Evolutionary conservation across 768 basidiomycete species (phyloP).

Genomic region (Collybia mongolica): DNA sequence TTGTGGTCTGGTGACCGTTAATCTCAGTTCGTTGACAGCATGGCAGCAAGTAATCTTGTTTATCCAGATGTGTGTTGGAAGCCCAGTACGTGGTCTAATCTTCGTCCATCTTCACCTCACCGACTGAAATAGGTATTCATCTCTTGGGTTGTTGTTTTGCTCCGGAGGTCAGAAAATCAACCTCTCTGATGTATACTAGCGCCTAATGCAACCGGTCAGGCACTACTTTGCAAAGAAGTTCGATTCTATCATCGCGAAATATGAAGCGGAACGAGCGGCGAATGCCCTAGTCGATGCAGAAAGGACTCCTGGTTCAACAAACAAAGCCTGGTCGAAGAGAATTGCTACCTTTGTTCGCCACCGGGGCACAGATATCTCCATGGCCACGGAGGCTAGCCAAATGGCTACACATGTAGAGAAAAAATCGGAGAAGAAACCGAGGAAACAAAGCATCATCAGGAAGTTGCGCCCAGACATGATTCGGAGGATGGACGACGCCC

Average conservation of each 20-base stretch:
- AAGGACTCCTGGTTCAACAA: conserved; percentile 3
- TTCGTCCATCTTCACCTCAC: conserved; percentile 1
- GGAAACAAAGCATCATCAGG: conserved; percentile 24
- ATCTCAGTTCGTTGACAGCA: conserved; percentile 64
- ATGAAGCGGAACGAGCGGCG: conserved; percentile 6
- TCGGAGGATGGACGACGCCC: conserved; percentile 64
- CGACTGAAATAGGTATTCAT: conserved; percentile 55
- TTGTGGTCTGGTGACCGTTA: conserved; percentile 71
- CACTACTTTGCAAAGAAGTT: conserved; percentile 73
- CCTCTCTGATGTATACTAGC: conserved; percentile 6
- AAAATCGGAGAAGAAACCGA: conserved; percentile 12
- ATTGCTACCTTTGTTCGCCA: conserved; percentile 31
- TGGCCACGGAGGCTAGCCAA: conserved; percentile 14
- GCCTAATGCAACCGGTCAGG: conserved; percentile 30
- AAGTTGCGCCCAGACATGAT: conserved; percentile 75
- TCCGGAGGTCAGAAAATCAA: conserved; percentile 54
- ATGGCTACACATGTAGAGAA: too few species aligned
- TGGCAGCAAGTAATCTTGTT: conserved; percentile 74
- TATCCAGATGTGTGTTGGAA: conserved; percentile 77
- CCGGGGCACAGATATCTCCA: conserved; percentile 20
- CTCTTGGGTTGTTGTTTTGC: conserved; percentile 82
- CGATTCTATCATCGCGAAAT: conserved; percentile 24
- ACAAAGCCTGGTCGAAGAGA: conserved; percentile 20
- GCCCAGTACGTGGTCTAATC: conserved; percentile 53
- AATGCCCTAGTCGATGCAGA: conserved; percentile 7